phyloP scores from a whole-genome alignment of 768 basidiomycete species.

The Nidularia sp. region DNA sequence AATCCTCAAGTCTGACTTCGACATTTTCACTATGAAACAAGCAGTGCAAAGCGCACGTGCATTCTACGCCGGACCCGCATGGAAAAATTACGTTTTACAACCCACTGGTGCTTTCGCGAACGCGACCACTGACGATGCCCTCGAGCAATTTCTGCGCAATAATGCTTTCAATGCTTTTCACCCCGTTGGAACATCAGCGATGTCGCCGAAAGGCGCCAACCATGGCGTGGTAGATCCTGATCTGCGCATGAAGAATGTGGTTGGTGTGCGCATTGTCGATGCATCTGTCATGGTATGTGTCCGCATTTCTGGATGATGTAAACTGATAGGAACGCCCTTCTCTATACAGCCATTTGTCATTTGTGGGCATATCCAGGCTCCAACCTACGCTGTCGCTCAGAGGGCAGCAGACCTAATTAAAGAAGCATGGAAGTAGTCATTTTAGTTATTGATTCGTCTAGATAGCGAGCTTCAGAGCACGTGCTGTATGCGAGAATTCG shows the following conservation, averaged over 20 bases:
- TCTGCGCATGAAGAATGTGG: constrained; percentile 23
- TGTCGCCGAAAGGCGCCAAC: constrained; percentile 15
- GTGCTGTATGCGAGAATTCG: too few relatives aligned
- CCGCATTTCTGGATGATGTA: neutral
- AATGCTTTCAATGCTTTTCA: constrained; percentile 18
- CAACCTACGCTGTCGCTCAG: constrained; percentile 26
- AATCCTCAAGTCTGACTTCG: constrained; percentile 27
- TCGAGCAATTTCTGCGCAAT: constrained; percentile 16
- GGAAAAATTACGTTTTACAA: constrained; percentile 17
- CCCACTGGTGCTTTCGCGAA: constrained; percentile 10
- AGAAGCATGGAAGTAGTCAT: neutral
- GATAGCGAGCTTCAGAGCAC: too few relatives aligned
- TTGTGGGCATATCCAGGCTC: constrained; percentile 23
- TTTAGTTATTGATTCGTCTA: too few relatives aligned
- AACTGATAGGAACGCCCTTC: neutral
- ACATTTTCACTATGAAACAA: constrained; percentile 20
- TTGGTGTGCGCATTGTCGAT: constrained; percentile 30
- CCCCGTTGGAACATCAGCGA: constrained; percentile 21
- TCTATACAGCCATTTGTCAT: constrained; percentile 14
- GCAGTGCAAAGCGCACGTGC: constrained; percentile 11
- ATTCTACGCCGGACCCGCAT: constrained; percentile 19
- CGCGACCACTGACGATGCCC: constrained; percentile 17
- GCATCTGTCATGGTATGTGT: constrained; percentile 24
- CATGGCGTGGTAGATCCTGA: constrained; percentile 28
- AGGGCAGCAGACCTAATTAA: constrained; percentile 26